These are phyloP conservation scores for Fraxinus pennsylvanica DNA, from an alignment of 257 asterid genomes.

Conservation along the genomic window DNA sequence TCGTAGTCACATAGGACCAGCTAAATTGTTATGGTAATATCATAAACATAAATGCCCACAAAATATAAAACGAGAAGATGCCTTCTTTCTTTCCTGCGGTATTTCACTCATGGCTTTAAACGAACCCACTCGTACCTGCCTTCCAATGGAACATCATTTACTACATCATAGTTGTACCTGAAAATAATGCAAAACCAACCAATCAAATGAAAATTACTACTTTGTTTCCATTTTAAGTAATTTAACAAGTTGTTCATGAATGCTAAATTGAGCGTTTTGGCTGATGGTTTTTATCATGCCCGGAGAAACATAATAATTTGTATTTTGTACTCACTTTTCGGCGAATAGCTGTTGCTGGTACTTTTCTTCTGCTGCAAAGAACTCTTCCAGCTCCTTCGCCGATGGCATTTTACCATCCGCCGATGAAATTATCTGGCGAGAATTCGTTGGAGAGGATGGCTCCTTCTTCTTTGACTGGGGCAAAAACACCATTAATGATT, in stretches of 20 bases:
- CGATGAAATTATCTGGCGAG: neutral
- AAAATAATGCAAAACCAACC: slow-evolving; percentile 13
- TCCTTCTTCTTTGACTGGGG: neutral
- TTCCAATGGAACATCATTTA: slow-evolving; percentile 25
- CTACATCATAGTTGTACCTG: slow-evolving; percentile 38
- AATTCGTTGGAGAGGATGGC: neutral
- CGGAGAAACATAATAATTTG: neutral
- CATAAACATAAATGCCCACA: neutral
- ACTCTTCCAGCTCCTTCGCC: slow-evolving; percentile 42
- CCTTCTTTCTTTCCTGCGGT: neutral
- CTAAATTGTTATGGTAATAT: neutral
- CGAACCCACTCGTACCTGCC: slow-evolving; percentile 34
- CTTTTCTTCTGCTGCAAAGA: slow-evolving; percentile 45
- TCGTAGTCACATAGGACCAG: neutral
- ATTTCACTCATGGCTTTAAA: slow-evolving; percentile 5
- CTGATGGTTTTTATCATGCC: slow-evolving; percentile 4
- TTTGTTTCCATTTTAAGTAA: neutral
- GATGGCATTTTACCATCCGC: slow-evolving; percentile 23
- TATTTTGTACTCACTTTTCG: slow-evolving; percentile 42
- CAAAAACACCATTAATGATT: slow-evolving; percentile 9
- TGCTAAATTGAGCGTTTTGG: slow-evolving; percentile 1
- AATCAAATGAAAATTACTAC: neutral
- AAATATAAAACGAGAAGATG: neutral
- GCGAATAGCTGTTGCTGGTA: slow-evolving; percentile 33
- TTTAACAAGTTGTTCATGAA: neutral